Conservation (phyloP, 2,329 filamentous ascomycete species). For the Aspergillus floridensis region DNA sequence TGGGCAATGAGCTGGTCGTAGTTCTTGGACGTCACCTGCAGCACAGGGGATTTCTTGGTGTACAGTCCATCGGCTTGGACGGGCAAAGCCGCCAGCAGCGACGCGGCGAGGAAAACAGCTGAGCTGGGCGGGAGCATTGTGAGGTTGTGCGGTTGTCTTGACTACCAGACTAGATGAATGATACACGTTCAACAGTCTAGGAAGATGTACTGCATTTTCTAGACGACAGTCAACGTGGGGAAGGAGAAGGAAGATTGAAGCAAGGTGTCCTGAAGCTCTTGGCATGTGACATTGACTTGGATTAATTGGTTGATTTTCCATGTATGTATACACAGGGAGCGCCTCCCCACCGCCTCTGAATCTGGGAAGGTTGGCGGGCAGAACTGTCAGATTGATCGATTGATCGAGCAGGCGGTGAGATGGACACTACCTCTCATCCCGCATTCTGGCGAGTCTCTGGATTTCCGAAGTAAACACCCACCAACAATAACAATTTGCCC, state of each 20-base stretch:
- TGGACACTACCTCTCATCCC: neutral
- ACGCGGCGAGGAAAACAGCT: conserved; percentile 52
- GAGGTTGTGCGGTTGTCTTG: neutral
- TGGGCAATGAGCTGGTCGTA: conserved; percentile 81
- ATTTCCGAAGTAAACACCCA: neutral
- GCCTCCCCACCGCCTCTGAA: too few relatives aligned
- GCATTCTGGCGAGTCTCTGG: neutral
- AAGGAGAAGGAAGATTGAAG: conserved; percentile 20
- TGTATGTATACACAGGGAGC: neutral
- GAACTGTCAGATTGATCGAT: too few relatives aligned
- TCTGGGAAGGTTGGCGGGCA: too few relatives aligned
- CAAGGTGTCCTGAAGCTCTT: conserved; percentile 45
- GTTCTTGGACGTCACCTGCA: conserved; percentile 74
- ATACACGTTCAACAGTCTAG: neutral
- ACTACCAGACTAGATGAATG: neutral
- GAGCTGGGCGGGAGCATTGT: conserved; percentile 41
- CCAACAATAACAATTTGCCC: neutral
- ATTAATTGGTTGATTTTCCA: neutral
- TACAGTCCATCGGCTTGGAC: conserved; percentile 72
- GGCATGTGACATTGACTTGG: conserved; percentile 27
- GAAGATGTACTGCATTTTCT: neutral
- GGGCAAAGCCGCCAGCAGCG: conserved; percentile 65
- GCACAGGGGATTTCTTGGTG: conserved; percentile 78
- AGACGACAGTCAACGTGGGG: conserved; percentile 5
- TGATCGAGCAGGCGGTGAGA: neutral